A percentile compares a stretch with the other conserved stretches of the same genome.
Evolutionary conservation across 306 rosid species (phyloP).

Genomic region (Fragaria nilgerrensis): DNA sequence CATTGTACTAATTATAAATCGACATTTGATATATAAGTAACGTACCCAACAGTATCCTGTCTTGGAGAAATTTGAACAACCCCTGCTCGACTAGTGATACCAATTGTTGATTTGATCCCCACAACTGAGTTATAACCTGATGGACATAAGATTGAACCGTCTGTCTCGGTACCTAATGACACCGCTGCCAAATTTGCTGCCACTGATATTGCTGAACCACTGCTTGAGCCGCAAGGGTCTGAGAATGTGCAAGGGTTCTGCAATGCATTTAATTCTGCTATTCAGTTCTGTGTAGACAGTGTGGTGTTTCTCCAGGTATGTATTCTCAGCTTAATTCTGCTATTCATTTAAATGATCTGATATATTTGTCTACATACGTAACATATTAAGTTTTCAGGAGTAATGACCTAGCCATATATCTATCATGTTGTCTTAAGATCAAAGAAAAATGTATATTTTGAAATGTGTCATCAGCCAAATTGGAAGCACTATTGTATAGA

Average conservation of each 20-base stretch:
- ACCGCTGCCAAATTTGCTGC: conserved; percentile 64
- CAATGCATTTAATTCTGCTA: neutral
- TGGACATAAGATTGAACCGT: conserved; percentile 60
- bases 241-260: conserved; percentile 61
- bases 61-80: conserved; percentile 54
- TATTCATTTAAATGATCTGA: neutral
- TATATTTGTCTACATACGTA: neutral
- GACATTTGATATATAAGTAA: neutral
- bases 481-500: too few species aligned
- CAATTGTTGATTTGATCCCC: conserved; percentile 66
- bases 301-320: neutral
- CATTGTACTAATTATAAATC: neutral
- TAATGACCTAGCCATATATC: neutral
- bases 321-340: neutral
- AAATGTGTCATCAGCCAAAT: neutral
- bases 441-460: neutral
- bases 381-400: neutral
- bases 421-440: too few species aligned
- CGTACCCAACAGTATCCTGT: conserved; percentile 65
- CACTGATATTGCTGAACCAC: conserved; percentile 57
- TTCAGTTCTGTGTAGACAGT: neutral
- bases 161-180: conserved; percentile 64
- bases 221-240: conserved; percentile 66
- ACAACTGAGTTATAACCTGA: conserved; percentile 63
- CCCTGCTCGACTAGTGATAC: conserved; percentile 67